Evolutionary conservation across 2,329 filamentous ascomycete species (phyloP).

Genomic region (Pseudogymnoascus sp.): DNA sequence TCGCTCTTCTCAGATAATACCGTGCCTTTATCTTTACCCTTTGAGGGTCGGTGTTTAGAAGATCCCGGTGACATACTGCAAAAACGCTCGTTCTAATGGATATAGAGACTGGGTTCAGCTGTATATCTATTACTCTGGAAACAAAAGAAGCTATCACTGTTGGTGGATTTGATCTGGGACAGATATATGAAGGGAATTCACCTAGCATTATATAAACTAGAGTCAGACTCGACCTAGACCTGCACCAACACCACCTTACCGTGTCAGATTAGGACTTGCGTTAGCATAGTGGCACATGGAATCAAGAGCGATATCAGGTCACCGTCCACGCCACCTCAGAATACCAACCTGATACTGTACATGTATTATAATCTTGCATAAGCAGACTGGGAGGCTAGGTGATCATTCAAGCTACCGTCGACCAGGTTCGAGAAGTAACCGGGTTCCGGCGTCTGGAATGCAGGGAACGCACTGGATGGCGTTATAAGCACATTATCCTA

Average conservation of each 20-base stretch:
- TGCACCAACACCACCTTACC: not conserved
- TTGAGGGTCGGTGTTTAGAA: not conserved
- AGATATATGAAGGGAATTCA: not conserved
- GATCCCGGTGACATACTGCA: not conserved
- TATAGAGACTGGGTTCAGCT: not conserved
- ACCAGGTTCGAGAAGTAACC: not conserved
- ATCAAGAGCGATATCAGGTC: not conserved
- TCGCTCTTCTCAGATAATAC: not conserved
- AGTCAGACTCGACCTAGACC: not conserved
- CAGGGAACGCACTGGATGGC: not conserved
- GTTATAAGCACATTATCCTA: not conserved
- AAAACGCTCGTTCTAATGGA: not conserved
- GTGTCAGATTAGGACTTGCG: not conserved
- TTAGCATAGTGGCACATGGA: not conserved
- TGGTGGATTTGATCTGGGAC: not conserved
- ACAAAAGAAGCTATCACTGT: not conserved
- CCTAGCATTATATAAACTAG: not conserved
- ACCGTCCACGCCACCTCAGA: not conserved
- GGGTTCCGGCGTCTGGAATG: not conserved
- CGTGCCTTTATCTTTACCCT: not conserved
- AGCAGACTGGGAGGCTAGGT: not conserved
- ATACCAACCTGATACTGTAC: not conserved
- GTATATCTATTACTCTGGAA: not conserved
- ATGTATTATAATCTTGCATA: conserved; percentile 6
- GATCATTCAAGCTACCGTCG: not conserved